Evolutionary conservation across 371 early-diverging fungal genomes (phyloP).

Genomic region (Mucor circinelloides): DNA sequence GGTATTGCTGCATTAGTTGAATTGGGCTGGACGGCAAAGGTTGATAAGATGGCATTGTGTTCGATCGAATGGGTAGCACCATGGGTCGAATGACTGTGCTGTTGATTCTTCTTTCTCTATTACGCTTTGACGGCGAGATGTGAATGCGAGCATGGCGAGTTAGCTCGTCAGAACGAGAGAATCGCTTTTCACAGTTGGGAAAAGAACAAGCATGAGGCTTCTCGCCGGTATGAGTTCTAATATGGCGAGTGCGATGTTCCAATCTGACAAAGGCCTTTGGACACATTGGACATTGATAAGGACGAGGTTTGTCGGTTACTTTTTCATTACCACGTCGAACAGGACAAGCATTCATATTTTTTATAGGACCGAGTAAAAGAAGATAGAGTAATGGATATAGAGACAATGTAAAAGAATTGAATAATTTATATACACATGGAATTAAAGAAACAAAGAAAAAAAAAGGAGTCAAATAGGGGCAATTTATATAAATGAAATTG

Average conservation of each 20-base stretch:
- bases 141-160: conserved; percentile 75
- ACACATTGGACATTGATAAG: conserved; percentile 62
- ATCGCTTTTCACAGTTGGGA: conserved; percentile 73
- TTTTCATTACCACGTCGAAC: conserved; percentile 2
- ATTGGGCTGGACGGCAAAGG: neutral
- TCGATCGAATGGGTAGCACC: neutral
- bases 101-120: neutral
- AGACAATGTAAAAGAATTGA: neutral
- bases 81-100: neutral
- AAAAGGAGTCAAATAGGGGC: conserved; percentile 1
- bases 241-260: conserved; percentile 78
- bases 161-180: conserved; percentile 86
- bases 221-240: conserved; percentile 88
- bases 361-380: neutral
- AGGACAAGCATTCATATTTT: neutral
- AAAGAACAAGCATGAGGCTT: conserved; percentile 79
- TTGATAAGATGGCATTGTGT: neutral
- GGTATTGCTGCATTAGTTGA: neutral
- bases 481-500: conserved; percentile 2
- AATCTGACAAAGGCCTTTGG: conserved; percentile 63
- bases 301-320: conserved; percentile 34
- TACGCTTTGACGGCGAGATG: conserved; percentile 18
- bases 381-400: neutral
- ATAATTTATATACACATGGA: neutral
- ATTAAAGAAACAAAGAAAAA: neutral